These are phyloP conservation scores for Leccinellum albellum DNA, from an alignment of 768 basidiomycete genomes.

Conservation along the genomic window DNA sequence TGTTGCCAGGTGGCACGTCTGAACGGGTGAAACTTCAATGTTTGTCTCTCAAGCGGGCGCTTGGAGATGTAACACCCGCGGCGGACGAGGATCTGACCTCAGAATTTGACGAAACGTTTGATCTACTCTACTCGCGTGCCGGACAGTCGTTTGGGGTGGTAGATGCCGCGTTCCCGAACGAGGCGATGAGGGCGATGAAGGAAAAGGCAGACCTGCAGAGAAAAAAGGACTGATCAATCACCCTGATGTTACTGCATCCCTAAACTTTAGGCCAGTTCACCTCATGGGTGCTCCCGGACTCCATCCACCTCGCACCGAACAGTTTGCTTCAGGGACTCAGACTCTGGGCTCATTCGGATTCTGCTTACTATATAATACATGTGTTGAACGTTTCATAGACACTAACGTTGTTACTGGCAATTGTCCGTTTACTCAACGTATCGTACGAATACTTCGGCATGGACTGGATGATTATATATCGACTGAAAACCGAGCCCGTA, in stretches of 20 bases:
- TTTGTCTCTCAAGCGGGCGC: conserved; percentile 17
- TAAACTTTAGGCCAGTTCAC: background rate
- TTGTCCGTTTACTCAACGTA: conserved; percentile 6
- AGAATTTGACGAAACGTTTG: conserved; percentile 20
- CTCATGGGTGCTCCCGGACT: background rate
- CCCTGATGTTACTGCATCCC: background rate
- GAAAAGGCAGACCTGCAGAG: conserved; percentile 7
- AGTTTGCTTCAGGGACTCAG: background rate
- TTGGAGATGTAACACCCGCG: conserved; percentile 5
- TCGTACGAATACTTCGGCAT: conserved; percentile 3
- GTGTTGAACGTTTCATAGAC: background rate
- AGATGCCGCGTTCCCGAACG: conserved; percentile 22
- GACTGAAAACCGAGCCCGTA: background rate
- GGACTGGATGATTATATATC: conserved; percentile 2
- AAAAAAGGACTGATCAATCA: background rate
- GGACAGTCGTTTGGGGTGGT: conserved; percentile 15
- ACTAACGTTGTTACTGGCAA: background rate
- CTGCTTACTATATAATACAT: background rate
- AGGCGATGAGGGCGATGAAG: conserved; percentile 10
- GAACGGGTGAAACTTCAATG: conserved; percentile 26
- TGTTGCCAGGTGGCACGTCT: conserved; percentile 24
- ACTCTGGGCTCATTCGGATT: too few relatives aligned
- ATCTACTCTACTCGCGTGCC: conserved; percentile 25
- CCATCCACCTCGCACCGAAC: background rate
- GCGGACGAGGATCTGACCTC: conserved; percentile 15